Base-by-base conservation (phyloP, 805 yeast genomes). In the Candida oleophila region DNA sequence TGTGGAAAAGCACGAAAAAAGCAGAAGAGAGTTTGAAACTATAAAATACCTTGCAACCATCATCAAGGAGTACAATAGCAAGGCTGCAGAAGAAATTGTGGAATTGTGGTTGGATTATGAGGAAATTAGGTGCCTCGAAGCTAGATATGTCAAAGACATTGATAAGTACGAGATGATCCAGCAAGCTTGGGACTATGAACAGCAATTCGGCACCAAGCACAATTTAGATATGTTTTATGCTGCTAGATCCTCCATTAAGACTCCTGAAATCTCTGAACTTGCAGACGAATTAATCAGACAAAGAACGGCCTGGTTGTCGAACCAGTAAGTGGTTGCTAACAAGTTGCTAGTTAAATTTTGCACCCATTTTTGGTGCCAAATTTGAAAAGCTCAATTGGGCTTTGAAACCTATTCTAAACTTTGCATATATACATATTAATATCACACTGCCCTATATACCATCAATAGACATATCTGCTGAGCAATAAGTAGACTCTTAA, bases 81-180 rank as follows among this genome's bases (percentile, higher is more conserved):
- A 51, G 15, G 87, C 85, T 33, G 83, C 94, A 11, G 54, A 67
- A 30, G 90, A 87, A 54, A 73, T 92, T 44, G 62, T 75, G 49
- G 83, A 82, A 35, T 76, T 83, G 50, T 92, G 97, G 96, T 68
- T 83, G 46, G 96, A 89, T 62, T 92, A 92, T 67, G 99, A 92
- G 69, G 82, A 85, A 59, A 85, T 88, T 55, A 75, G 89, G 54
- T 80, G 85, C 38, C 63, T 80, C 21, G 98, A 92, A 65, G 96
- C 97, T 11, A 75, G 83, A 45, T 88, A 89, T 55, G 97, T 92
- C 52, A 92, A 92, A 69, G 97, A 92, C 65, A 82, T 94, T 50
- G 98, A 92, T 66, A 92, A 92, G 73, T 87, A 80, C 60, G 97
- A 90, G 67, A 80, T 90, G 80, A 73, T 87, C 53, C 77, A 86